Conservation (phyloP, 495 filamentous ascomycete genomes). For the Endocarpon pusillum region DNA sequence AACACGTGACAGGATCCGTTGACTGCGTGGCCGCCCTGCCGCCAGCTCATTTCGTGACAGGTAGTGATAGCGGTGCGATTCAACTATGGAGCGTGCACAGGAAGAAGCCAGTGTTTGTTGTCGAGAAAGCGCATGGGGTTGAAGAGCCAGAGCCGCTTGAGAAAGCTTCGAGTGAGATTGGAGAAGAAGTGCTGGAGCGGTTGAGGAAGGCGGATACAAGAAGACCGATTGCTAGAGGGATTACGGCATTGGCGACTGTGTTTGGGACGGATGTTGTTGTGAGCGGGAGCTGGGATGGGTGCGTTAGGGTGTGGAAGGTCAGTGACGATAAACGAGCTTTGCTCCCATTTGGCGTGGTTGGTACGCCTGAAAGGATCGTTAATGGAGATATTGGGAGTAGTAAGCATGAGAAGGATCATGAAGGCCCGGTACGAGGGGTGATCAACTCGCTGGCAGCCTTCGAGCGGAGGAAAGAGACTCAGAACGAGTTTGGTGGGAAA, state of each 20-base stretch:
- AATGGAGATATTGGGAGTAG: background rate
- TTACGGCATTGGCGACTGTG: constrained; percentile 72
- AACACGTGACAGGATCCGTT: constrained; percentile 65
- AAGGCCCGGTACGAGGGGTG: constrained; percentile 45
- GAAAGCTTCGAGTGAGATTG: constrained; percentile 51
- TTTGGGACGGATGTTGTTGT: constrained; percentile 78
- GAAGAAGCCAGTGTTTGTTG: constrained; percentile 81
- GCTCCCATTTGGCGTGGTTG: constrained; percentile 50
- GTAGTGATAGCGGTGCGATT: constrained; percentile 72
- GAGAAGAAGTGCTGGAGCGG: constrained; percentile 22
- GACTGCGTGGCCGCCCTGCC: constrained; percentile 82
- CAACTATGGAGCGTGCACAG: constrained; percentile 82
- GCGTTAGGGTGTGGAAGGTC: constrained; percentile 67
- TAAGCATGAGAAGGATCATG: constrained; percentile 7
- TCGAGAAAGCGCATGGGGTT: constrained; percentile 68
- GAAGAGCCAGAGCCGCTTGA: constrained; percentile 45
- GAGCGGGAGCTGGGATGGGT: constrained; percentile 87
- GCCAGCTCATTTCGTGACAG: constrained; percentile 80
- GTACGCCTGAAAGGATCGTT: constrained; percentile 10
- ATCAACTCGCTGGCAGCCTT: constrained; percentile 76
- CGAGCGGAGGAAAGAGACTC: constrained; percentile 34
- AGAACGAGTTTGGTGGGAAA: constrained; percentile 34
- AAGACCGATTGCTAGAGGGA: constrained; percentile 55
- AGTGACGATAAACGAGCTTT: constrained; percentile 69
- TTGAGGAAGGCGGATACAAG: constrained; percentile 16